phyloP scores from a whole-genome alignment of 2,329 filamentous ascomycete genomes.

The Cladosporium colombiae region DNA sequence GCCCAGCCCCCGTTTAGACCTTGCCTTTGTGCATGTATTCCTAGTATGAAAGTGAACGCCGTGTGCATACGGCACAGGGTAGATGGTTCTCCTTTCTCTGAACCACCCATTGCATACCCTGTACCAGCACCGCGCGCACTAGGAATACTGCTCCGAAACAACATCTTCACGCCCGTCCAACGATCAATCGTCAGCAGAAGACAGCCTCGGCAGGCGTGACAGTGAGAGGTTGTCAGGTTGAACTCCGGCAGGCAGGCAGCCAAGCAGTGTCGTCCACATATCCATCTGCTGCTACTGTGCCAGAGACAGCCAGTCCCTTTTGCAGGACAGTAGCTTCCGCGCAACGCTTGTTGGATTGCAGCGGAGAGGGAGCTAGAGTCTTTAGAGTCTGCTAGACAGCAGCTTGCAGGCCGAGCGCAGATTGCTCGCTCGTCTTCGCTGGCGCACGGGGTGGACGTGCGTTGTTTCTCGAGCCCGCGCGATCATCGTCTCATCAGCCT shows the following conservation, averaged over 20 bases:
- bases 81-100: too few relatives aligned
- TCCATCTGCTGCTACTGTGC: neutral
- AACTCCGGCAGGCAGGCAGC: neutral
- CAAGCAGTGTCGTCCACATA: neutral
- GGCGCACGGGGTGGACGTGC: neutral
- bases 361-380: neutral
- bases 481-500: constrained; percentile 3
- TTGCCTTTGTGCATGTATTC: constrained; percentile 2
- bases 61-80: neutral
- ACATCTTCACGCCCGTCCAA: neutral
- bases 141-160: neutral
- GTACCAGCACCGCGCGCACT: neutral
- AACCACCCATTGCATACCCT: neutral
- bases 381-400: neutral
- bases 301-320: neutral
- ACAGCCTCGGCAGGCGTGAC: neutral
- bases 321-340: neutral
- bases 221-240: neutral
- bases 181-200: neutral
- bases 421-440: constrained; percentile 6
- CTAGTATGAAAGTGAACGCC: neutral
- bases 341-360: neutral
- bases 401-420: neutral
- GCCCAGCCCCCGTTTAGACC: constrained; percentile 4
- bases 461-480: neutral